Conservation (phyloP, 805 yeast species). For the Isabelozyma rhagii region DNA sequence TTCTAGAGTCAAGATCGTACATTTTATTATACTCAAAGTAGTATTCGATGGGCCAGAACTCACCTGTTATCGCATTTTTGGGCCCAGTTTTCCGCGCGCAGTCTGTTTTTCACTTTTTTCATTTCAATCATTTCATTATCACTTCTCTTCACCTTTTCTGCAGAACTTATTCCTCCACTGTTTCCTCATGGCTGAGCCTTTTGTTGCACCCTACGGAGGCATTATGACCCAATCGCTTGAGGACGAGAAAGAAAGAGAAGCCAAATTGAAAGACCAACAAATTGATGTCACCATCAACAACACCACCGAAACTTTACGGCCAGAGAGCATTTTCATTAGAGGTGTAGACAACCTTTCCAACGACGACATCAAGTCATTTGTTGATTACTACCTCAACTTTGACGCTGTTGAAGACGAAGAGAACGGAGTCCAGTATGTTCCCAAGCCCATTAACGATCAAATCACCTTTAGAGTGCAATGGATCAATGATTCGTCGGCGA, state of each 20-base stretch:
- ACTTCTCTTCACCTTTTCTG: background rate
- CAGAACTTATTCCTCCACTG: background rate
- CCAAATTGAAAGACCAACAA: slow-evolving; percentile 26
- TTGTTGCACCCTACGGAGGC: slow-evolving; percentile 42
- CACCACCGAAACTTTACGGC: slow-evolving; percentile 31
- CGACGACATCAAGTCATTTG: slow-evolving; percentile 52
- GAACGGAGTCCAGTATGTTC: slow-evolving; percentile 16
- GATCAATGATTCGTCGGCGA: slow-evolving; percentile 62
- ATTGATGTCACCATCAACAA: slow-evolving; percentile 32
- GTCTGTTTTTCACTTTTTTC: no score
- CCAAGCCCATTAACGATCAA: slow-evolving; percentile 22
- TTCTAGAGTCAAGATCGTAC: no score
- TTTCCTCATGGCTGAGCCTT: slow-evolving; percentile 18
- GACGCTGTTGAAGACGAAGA: slow-evolving; percentile 13
- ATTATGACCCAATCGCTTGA: slow-evolving; percentile 37
- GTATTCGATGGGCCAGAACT: no score
- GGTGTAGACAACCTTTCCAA: slow-evolving; percentile 69
- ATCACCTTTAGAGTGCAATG: slow-evolving; percentile 52
- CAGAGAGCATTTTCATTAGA: slow-evolving; percentile 46
- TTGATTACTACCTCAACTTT: slow-evolving; percentile 45
- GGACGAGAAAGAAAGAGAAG: slow-evolving; percentile 32
- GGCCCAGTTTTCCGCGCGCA: no score
- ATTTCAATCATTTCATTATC: background rate
- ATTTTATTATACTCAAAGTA: no score
- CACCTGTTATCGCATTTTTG: no score